Evolutionary conservation across 1,284 basidiomycete species (phyloP).

Genomic region (Earliella scabrosa): DNA sequence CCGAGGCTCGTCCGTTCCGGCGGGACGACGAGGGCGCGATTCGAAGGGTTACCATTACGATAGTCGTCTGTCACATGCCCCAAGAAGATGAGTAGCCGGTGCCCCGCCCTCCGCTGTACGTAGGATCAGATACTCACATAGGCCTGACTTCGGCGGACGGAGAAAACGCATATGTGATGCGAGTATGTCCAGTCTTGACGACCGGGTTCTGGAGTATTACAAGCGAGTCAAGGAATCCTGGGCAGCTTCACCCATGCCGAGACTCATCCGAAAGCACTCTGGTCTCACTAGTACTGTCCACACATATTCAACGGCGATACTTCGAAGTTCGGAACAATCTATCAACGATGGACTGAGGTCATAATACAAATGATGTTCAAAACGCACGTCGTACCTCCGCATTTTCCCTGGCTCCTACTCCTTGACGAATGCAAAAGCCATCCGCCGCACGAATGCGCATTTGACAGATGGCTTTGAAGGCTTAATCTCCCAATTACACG

Average conservation of each 20-base stretch:
- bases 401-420: too few relatives aligned
- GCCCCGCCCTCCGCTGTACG: neutral
- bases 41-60: neutral
- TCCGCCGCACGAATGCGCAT: too few relatives aligned
- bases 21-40: neutral
- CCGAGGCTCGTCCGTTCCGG: conserved; percentile 22
- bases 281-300: neutral
- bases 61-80: conserved; percentile 14
- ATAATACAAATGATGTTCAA: too few relatives aligned
- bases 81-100: neutral
- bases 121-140: too few relatives aligned
- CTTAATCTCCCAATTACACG: too few relatives aligned
- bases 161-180: neutral
- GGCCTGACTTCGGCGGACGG: neutral
- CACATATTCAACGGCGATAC: too few relatives aligned
- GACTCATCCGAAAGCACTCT: neutral
- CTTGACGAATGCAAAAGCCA: too few relatives aligned
- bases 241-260: neutral
- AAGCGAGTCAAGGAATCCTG: neutral
- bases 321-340: too few relatives aligned
- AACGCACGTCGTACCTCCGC: too few relatives aligned
- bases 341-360: too few relatives aligned
- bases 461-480: too few relatives aligned
- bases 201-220: neutral
- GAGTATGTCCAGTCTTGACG: neutral